Evolutionary conservation across 1,284 basidiomycete genomes (phyloP), one percentile per base, ranked within the genome.

Genomic region (Rhodotorula sp.): DNA sequence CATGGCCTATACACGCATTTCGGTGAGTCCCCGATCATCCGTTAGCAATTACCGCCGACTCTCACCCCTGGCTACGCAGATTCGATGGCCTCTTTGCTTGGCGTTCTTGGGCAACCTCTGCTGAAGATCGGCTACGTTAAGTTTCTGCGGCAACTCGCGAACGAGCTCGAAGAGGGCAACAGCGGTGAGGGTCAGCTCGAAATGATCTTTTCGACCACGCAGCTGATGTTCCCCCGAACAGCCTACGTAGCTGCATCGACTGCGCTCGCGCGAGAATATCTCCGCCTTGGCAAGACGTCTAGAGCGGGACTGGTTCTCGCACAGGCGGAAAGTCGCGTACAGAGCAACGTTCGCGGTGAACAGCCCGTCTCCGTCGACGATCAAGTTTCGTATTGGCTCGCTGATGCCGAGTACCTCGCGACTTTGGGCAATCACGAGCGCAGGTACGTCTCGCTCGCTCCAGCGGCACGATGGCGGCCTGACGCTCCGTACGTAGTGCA

Each of bases 231-330:
- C 27, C 24, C 49, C 56, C 32, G 55, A 76, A 92, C 51, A 61
- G 92, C 83, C 9, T 90, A 88, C 75, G 82, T 91, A 15, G 79
- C 81, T 1, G 81, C 86, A 2, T 91, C 89, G 1, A 81, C 88
- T 2, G 86, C 88, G 44, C 84, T 94, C 3, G 92, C 89, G 0
- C 83, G 86, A 57, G 89, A 92, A 76, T 92, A 92, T 76, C 81
- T 88, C 48, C 85, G 85, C 56, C 84, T 95, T 1, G 92, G 93
- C 4, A 91, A 89, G 79, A 80, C 82, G 1, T 85, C 85, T 57
- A 85, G 88, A 52, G 91, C 91, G 0, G 82, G 82, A 0, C 79
- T 81, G 1, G 84, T 92, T 22, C 89, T 91, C 75, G 82, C 81
- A 15, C 86, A 86, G 61, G 84, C 85, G 2, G 80, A 86, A 24